Base-by-base conservation (phyloP, 73 alveolate genomes). In the Stentor coeruleus region DNA sequence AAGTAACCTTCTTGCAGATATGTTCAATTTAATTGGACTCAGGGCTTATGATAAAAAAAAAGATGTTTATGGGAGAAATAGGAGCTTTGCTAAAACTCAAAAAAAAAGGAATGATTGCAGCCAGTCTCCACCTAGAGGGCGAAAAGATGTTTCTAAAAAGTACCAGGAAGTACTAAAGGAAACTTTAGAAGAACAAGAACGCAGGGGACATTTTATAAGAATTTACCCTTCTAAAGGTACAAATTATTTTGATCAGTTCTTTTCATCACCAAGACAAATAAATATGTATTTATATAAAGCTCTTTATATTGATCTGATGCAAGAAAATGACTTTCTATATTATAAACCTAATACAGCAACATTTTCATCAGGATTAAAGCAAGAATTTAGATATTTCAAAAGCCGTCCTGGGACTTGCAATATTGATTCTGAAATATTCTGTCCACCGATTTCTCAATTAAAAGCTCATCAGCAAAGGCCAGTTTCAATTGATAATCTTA, bases 11-110 rank as follows among this genome's bases (percentile, higher is more conserved):
- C 82, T 94, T 60, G 74, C 95, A 28, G 96, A 89, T 73, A 91
- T 92, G 35, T 92, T 94, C 82, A 94, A 94, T 87, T 77, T 94
- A 14, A 85, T 94, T 4, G 96, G 96, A 26, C 76, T 95, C 6
- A 77, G 79, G 60, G 81, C 75, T 59, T 77, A 84, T 55, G 96
- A 90, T 60, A 83, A 92, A 49, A 77, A 91, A 77, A 87, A 87
- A 74, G 96, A 90, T 58, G 82, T 76, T 49, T 49, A 84, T 30
- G 77, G 76, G 2, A 90, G 87, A 58, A 83, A 84, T 88, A 82
- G 83, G 83, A 82, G 87, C 37, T 77, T 93, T 49, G 81, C 84
- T 0, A 77, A 40, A 33, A 77, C 6, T 30, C 76, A 40, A 42
- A 33, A 30, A 38, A 39, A 77, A 26, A 14, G 11, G 11, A 31